Base-by-base conservation (phyloP, 371 early-diverging fungal genomes). In the Mortierella sp. region DNA sequence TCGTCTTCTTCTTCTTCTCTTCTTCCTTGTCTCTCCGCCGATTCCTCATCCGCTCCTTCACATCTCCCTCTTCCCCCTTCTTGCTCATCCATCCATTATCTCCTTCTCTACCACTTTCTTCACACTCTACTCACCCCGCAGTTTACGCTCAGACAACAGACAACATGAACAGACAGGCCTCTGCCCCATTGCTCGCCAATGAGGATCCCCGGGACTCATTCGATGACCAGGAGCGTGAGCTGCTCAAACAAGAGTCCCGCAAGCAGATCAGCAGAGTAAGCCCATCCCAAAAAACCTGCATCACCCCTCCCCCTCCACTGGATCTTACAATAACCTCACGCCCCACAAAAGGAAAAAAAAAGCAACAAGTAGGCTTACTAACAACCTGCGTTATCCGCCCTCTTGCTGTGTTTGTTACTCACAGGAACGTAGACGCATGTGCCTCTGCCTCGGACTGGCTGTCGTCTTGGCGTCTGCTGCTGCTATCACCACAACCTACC, bases 121-220 rank as follows among this genome's bases (percentile, higher is more conserved):
- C 21, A 51, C 51, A 21, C 18, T 21, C 51, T 51, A 38, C 46
- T 27, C 21, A n/a, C 35, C 65, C 5, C 46, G 44, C 24, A 24
- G 65, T 49, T 41, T 48, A 29, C 27, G 10, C 27, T 29, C 32
- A 12, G 12, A 32, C 60, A 60, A 29, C 16, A 60, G 5, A 29
- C 35, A n/a, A 54, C 60, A 85, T 81, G 82, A n/a, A 58, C 56
- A 74, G 77, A 58, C 65, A 75, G 48, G 75, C 79, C 41, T 56
- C 77, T 18, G 79, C 86, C n/a, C 86, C 86, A 14, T 51, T 85
- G 68, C 75, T 85, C n/a, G 79, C 79, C 54, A 85, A 85, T 71
- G 86, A 74, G 49, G 86, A 85, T 3, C 81, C 77, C 5, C 76
- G 77, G 43, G 86, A 82, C 41, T 82, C 82, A 24, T 81, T 85